These are phyloP conservation scores for Phaffia australis DNA, from an alignment of 768 basidiomycete species.

Conservation along the genomic window DNA sequence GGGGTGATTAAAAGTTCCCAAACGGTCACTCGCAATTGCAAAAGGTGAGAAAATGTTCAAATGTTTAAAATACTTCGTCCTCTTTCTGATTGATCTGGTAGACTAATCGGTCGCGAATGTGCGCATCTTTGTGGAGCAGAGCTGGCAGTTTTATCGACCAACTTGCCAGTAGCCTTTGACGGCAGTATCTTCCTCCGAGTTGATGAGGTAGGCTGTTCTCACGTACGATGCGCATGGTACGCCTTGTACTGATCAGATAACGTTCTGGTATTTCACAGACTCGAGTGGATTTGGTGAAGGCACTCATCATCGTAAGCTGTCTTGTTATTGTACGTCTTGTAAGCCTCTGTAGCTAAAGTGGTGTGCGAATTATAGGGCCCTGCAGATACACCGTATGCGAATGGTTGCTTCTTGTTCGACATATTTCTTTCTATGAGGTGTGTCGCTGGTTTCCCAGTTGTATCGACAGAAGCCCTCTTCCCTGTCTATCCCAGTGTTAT, in stretches of 20 bases:
- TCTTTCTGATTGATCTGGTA: too few species aligned
- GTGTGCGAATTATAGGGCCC: background rate
- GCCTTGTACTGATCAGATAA: constrained; percentile 84
- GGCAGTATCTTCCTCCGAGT: constrained; percentile 88
- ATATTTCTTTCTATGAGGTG: constrained; percentile 53
- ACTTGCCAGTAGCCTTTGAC: constrained; percentile 87
- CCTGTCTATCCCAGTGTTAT: background rate
- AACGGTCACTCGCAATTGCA: constrained; percentile 83
- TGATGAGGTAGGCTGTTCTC: constrained; percentile 52
- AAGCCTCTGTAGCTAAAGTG: too few species aligned
- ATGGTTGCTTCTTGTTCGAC: constrained; percentile 83
- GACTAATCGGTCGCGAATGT: constrained; percentile 23
- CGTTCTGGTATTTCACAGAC: constrained; percentile 41
- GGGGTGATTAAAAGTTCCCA: constrained; percentile 48
- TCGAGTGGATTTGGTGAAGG: constrained; percentile 21
- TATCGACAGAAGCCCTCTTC: background rate
- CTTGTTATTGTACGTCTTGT: too few species aligned
- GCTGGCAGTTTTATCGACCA: constrained; percentile 87
- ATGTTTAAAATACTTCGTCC: constrained; percentile 5
- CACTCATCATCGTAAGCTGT: constrained; percentile 48
- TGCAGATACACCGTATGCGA: constrained; percentile 35
- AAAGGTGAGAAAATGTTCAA: constrained; percentile 56
- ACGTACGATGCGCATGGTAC: constrained; percentile 26
- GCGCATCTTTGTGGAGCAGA: constrained; percentile 16
- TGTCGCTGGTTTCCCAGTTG: background rate